Base-by-base conservation (phyloP, 2,329 filamentous ascomycete genomes). In the Colletotrichum musae region DNA sequence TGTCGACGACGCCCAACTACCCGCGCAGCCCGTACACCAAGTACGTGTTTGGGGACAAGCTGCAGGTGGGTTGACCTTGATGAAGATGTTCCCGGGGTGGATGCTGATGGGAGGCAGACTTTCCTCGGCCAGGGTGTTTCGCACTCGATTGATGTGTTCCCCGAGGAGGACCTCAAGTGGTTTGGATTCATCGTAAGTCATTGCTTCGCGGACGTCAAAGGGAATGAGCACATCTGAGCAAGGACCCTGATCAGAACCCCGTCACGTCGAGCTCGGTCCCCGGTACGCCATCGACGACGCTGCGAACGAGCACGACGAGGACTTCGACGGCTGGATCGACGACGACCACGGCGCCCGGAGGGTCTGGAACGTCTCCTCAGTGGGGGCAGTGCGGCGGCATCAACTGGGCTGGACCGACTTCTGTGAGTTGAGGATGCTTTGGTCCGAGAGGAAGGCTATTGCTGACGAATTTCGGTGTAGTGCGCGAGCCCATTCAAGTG, bases 11-110 rank as follows among this genome's bases (percentile, higher is more conserved):
- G 12, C 68, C 75, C 16, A 80, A 82, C 65, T 75, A 62, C 6
- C 82, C 82, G 6, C 76, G 79, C 64, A 75, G 73, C 48, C 80
- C 78, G 18, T 84, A 82, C 73, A 80, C 78, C 13, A 83, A 77
- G 15, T 79, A 78, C 51, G 76, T 80, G 10, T 84, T 80, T 69
- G 82, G 82, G 12, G 76, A 79, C 1, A 77, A 75, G 50, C 36
- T 77, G 13, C 75, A 78, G 56, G 70, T 70, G 43, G 32, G 57
- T 51, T 12, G 36, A 12, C 39, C 9, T 15, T 6, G 28, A 6
- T 10, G 12, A 6, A 36, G 43, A 18, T 36, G 32, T 36, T 7
- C 28, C 1, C 10, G 6, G 32, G 32, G 9, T 68, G 50, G 13
- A 6, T 48, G 16, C 36, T 57, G 39, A 57, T 18, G 36, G 6